Evolutionary conservation across 768 basidiomycete genomes (phyloP).

Genomic region (Termitomyces sp.): DNA sequence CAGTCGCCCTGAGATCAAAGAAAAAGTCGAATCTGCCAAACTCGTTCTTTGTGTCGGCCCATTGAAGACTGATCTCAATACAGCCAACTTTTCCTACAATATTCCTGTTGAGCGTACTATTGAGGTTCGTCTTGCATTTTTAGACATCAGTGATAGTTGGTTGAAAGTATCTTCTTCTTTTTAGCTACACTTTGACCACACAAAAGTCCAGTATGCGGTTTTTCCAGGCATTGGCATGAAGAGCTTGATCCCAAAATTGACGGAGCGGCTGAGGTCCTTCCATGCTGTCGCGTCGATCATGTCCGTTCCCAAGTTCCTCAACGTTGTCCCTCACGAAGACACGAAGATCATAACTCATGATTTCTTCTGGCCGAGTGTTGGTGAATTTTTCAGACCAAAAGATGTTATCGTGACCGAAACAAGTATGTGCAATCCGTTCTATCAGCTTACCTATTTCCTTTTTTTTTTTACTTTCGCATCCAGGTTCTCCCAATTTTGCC

Average conservation of each 20-base stretch:
- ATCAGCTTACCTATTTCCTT: background rate
- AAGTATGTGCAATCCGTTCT: slow-evolving; percentile 31
- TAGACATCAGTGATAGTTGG: background rate
- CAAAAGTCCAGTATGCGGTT: slow-evolving; percentile 18
- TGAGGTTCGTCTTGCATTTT: slow-evolving; percentile 44
- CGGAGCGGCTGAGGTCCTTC: slow-evolving; percentile 44
- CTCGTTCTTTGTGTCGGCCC: slow-evolving; percentile 71
- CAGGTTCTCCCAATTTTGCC: slow-evolving; percentile 49
- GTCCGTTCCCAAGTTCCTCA: slow-evolving; percentile 38
- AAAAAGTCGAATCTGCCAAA: slow-evolving; percentile 69
- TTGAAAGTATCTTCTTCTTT: background rate
- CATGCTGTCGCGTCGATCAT: slow-evolving; percentile 34
- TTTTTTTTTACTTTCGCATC: background rate
- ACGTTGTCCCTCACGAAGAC: slow-evolving; percentile 43
- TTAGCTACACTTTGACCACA: slow-evolving; percentile 65
- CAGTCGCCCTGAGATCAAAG: slow-evolving; percentile 59
- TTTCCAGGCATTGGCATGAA: slow-evolving; percentile 75
- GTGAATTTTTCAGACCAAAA: slow-evolving; percentile 63
- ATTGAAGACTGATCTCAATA: slow-evolving; percentile 80
- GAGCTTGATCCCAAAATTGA: slow-evolving; percentile 63
- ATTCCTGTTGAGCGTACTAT: slow-evolving; percentile 54
- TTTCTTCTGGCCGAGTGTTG: slow-evolving; percentile 81
- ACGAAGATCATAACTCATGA: slow-evolving; percentile 61
- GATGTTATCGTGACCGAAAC: slow-evolving; percentile 89
- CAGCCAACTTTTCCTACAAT: slow-evolving; percentile 78